phyloP scores from a whole-genome alignment of 225 moss, liverwort and hornwort species.

The Lunularia cruciata region DNA sequence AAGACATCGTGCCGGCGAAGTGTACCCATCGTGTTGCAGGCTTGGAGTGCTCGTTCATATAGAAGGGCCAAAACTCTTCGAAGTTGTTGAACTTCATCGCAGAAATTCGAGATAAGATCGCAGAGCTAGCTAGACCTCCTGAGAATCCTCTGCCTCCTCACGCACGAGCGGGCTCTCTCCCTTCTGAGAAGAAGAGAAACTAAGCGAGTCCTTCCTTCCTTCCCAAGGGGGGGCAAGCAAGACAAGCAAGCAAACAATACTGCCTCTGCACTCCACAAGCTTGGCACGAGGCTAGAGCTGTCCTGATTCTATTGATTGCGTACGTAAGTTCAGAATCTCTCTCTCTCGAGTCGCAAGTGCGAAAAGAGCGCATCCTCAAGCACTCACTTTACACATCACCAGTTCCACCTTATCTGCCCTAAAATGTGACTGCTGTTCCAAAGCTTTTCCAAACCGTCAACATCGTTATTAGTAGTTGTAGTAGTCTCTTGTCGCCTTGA shows the following conservation, averaged over 20 bases:
- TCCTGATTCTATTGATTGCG: too few species aligned
- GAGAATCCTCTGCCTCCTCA: not conserved
- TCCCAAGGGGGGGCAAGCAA: too few species aligned
- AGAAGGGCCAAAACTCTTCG: constrained; percentile 97
- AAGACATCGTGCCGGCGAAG: constrained; percentile 64
- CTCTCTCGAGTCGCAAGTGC: not conserved
- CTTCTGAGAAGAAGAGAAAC: too few species aligned
- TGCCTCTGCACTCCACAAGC: not conserved
- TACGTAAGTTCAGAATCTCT: too few species aligned
- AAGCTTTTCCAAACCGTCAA: not conserved
- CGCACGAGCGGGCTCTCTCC: not conserved
- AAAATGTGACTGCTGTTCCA: constrained; percentile 5
- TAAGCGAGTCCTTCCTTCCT: too few species aligned
- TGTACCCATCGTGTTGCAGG: constrained; percentile 77
- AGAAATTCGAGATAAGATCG: not conserved
- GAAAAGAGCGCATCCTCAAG: too few species aligned
- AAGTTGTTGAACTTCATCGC: constrained; percentile 82
- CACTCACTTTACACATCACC: constrained; percentile 19
- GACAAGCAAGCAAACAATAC: not conserved
- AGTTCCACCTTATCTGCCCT: not conserved
- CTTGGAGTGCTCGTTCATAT: constrained; percentile 87
- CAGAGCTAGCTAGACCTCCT: not conserved
- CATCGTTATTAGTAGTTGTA: not conserved
- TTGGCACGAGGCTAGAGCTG: too few species aligned
- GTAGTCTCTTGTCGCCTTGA: not conserved